Evolutionary conservation across 306 rosid genomes (phyloP).

Genomic region (Cucumis cinereus): DNA sequence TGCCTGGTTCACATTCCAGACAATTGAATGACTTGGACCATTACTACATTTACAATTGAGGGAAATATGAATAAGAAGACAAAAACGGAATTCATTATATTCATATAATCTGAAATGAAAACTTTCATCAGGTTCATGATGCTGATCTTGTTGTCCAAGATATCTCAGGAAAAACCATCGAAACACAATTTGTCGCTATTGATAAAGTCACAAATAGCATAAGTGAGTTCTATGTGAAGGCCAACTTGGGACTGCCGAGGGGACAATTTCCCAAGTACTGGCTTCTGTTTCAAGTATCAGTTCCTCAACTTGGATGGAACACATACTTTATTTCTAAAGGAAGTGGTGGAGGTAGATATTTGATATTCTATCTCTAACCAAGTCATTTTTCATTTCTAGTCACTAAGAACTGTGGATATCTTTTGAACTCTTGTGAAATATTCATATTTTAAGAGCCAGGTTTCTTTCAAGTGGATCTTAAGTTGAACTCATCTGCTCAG

Average conservation of each 20-base stretch:
- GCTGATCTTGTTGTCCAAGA: constrained; percentile 60
- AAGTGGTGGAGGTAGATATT: constrained; percentile 28
- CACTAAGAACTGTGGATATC: neutral
- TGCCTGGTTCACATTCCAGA: neutral
- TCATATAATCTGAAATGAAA: constrained; percentile 14
- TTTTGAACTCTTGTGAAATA: neutral
- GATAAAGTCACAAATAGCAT: constrained; percentile 48
- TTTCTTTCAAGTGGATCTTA: neutral
- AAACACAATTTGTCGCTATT: constrained; percentile 37
- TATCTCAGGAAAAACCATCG: constrained; percentile 46
- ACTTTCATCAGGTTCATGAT: constrained; percentile 51
- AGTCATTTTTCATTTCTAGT: neutral
- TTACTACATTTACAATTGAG: neutral
- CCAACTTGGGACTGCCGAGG: constrained; percentile 50
- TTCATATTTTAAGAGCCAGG: neutral
- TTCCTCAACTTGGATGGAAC: constrained; percentile 84
- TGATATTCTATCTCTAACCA: neutral
- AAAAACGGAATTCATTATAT: neutral
- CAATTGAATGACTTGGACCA: neutral
- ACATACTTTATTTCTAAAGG: constrained; percentile 62
- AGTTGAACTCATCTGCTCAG: neutral
- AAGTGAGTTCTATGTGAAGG: constrained; percentile 53
- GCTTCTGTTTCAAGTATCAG: constrained; percentile 70
- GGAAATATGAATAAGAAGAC: neutral
- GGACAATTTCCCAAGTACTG: constrained; percentile 54